Evolutionary conservation across 2,329 filamentous ascomycete genomes (phyloP).

Genomic region (Cytospora piceae): DNA sequence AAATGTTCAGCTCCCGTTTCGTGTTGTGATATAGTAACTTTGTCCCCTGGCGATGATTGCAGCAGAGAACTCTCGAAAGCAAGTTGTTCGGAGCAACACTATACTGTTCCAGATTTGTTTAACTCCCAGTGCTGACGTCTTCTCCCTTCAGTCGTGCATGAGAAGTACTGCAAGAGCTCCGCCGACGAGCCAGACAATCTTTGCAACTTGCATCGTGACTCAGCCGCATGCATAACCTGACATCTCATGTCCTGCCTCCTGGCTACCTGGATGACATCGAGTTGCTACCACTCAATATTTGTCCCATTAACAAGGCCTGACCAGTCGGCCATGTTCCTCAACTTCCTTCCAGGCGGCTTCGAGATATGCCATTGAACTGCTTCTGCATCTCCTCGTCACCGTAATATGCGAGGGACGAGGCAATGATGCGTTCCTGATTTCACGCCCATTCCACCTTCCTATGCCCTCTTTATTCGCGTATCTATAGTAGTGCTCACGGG

Average conservation of each 20-base stretch:
- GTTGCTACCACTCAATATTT: not conserved
- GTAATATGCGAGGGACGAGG: constrained; percentile 23
- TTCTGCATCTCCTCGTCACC: not conserved
- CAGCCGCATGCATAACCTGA: not conserved
- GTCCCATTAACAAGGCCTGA: not conserved
- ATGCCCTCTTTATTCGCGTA: constrained; percentile 11
- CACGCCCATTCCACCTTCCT: constrained; percentile 40
- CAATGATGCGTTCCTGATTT: constrained; percentile 42
- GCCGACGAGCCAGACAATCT: not conserved
- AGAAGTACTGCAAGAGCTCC: not conserved
- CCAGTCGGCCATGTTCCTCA: not conserved
- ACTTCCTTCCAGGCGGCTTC: not conserved
- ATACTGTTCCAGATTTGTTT: not conserved
- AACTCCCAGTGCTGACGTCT: not conserved
- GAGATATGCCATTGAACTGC: no score
- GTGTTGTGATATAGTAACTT: not conserved
- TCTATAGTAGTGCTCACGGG: not conserved
- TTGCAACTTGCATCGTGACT: not conserved
- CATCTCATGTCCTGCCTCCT: not conserved
- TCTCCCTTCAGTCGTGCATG: not conserved
- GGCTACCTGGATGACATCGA: not conserved
- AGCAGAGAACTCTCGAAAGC: not conserved
- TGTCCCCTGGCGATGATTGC: not conserved
- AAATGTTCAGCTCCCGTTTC: not conserved
- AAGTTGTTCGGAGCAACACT: not conserved